Percentiles rank a stretch among this genome's conserved stretches.
These are phyloP conservation scores for Closterium sp. DNA, from an alignment of 139 green algal genomes.

Conservation along the genomic window DNA sequence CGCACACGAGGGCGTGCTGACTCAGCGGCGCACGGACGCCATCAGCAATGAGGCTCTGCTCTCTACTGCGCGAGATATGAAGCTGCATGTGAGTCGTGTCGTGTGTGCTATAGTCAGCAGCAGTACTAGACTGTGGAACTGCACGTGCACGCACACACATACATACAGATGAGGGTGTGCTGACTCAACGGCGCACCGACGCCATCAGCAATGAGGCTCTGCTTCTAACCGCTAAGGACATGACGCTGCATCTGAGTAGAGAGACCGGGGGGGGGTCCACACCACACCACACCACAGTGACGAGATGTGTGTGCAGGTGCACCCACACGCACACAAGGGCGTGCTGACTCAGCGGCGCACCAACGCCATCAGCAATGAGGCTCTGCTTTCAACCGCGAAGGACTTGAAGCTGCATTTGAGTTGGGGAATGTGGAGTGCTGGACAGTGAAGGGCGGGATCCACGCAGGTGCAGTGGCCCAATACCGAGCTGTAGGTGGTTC, in stretches of 20 bases:
- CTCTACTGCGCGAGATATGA: constrained; percentile 5
- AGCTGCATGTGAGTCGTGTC: constrained; percentile 28
- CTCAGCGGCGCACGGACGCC: constrained; percentile 5
- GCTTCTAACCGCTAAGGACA: no score
- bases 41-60: constrained; percentile 22
- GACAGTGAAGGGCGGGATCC: no score
- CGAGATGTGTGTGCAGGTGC: no score
- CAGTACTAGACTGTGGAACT: no score
- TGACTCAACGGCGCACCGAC: constrained; percentile 18
- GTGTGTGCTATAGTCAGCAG: no score
- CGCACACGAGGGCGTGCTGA: constrained; percentile 29
- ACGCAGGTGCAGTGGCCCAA: no score
- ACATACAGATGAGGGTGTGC: constrained; percentile 27
- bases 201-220: constrained; percentile 13
- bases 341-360: constrained; percentile 26
- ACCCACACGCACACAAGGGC: constrained; percentile 16
- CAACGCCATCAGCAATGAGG: not conserved
- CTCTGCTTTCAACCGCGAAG: not conserved
- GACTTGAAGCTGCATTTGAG: not conserved
- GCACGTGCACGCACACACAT: no score
- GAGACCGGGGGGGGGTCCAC: no score
- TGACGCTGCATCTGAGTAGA: not conserved
- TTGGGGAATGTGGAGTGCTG: not conserved
- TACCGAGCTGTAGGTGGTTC: no score
- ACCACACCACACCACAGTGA: no score